These are phyloP conservation scores for Fusarium lyarnte DNA, from an alignment of 2,329 filamentous ascomycete species.

Conservation along the genomic window DNA sequence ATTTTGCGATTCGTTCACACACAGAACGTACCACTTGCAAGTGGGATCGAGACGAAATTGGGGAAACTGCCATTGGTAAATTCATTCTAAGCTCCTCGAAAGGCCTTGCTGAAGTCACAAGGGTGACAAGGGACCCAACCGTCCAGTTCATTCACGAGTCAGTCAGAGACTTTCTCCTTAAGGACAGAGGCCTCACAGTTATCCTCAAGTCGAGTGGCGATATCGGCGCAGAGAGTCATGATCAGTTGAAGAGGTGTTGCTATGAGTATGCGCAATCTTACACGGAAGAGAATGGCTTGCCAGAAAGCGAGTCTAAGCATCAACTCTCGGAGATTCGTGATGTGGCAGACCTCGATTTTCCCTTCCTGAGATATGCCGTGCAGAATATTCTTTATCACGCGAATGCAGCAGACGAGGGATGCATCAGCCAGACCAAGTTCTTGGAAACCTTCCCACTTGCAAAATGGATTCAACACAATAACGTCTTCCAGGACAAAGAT, in stretches of 20 bases:
- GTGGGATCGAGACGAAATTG: slow-evolving; percentile 39
- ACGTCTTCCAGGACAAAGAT: background rate
- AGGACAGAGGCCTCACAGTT: slow-evolving; percentile 43
- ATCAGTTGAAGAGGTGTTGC: slow-evolving; percentile 16
- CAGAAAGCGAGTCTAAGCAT: rapidly evolving
- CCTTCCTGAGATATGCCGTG: slow-evolving; percentile 23
- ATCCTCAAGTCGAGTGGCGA: background rate
- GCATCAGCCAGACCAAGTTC: background rate
- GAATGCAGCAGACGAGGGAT: background rate
- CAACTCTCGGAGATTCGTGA: background rate
- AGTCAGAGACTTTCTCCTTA: slow-evolving; percentile 57
- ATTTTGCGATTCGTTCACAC: slow-evolving; percentile 39
- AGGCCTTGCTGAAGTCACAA: slow-evolving; percentile 55
- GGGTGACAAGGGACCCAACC: slow-evolving; percentile 19
- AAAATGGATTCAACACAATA: background rate
- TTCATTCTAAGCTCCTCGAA: slow-evolving; percentile 55
- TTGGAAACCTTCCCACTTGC: background rate
- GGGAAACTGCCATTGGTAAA: slow-evolving; percentile 38
- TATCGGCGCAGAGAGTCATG: background rate
- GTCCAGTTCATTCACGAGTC: slow-evolving; percentile 63
- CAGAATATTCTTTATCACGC: slow-evolving; percentile 24
- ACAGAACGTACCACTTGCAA: background rate
- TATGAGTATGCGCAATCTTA: background rate
- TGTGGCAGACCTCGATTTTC: background rate
- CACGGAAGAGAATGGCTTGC: rapidly evolving